A percentile compares a stretch with the other conserved stretches of the same genome.
These are phyloP conservation scores for Fusarium musae DNA, from an alignment of 2,329 filamentous ascomycete genomes.

Conservation along the genomic window DNA sequence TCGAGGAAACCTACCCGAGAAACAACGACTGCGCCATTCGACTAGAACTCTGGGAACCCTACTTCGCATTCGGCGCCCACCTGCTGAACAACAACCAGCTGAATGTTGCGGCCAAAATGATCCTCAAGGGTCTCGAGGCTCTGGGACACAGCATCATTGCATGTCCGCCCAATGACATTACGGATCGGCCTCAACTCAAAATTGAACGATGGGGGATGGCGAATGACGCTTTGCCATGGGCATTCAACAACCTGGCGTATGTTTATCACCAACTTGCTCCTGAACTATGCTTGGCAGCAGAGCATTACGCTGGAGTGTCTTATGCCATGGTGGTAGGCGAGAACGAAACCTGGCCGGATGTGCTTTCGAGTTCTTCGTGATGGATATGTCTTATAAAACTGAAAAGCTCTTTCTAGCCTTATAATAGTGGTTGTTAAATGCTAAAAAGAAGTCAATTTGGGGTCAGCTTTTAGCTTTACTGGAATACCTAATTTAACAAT, in stretches of 20 bases:
- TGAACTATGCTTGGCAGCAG: neutral
- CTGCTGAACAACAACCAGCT: neutral
- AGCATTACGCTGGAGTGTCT: neutral
- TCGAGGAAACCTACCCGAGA: neutral
- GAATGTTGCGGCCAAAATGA: neutral
- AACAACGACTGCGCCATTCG: neutral
- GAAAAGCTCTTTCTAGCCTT: too few relatives aligned
- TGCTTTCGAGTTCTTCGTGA: neutral
- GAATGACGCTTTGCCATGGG: neutral
- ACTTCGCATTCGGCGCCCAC: neutral
- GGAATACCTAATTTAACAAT: too few relatives aligned
- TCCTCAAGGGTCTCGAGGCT: neutral
- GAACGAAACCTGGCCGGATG: neutral
- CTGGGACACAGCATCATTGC: neutral
- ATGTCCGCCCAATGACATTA: neutral
- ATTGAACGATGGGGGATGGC: neutral
- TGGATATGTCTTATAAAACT: too few relatives aligned
- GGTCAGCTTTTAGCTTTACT: too few relatives aligned
- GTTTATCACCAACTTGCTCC: neutral
- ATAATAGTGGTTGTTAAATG: too few relatives aligned
- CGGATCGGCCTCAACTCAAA: neutral
- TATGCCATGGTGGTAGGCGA: neutral
- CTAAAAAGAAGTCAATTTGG: too few relatives aligned
- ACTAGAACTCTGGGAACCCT: neutral
- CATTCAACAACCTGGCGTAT: neutral